Percentiles rank a stretch among this genome's conserved stretches.
Conservation (phyloP, 1,139 yeast species). For the Taphrina sp. region DNA sequence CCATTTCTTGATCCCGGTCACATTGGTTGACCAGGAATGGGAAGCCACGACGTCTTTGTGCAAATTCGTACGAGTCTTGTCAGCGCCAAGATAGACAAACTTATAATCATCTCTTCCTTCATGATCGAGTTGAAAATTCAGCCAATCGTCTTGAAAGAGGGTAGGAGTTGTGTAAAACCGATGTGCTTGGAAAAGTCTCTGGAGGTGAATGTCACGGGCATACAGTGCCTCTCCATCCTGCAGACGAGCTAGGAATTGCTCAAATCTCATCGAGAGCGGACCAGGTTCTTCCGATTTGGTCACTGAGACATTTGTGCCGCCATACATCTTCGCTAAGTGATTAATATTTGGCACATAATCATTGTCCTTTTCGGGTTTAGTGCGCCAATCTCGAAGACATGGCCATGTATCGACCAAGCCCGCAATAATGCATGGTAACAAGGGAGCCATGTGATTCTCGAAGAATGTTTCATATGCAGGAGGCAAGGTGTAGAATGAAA, state of each 20-base stretch:
- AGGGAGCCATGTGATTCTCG: constrained; percentile 16
- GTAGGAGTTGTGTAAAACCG: constrained; percentile 17
- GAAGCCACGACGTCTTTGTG: constrained; percentile 35
- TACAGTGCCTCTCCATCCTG: constrained; percentile 4
- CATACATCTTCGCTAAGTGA: constrained; percentile 6
- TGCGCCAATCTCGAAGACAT: constrained; percentile 12
- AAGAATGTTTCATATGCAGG: constrained; percentile 21
- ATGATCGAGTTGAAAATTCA: constrained; percentile 23
- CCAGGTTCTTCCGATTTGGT: neutral
- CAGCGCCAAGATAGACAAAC: constrained; percentile 31
- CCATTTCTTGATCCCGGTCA: constrained; percentile 34
- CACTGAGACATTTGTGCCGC: constrained; percentile 10
- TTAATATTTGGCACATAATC: constrained; percentile 12
- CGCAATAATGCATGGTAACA: constrained; percentile 22
- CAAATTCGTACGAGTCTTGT: constrained; percentile 23
- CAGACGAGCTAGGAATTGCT: constrained; percentile 11
- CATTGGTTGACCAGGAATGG: constrained; percentile 29
- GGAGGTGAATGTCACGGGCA: constrained; percentile 29
- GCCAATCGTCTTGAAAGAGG: constrained; percentile 33
- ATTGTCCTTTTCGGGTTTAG: neutral
- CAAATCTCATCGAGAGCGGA: neutral
- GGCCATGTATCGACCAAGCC: constrained; percentile 24
- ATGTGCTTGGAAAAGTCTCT: constrained; percentile 5
- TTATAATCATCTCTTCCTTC: constrained; percentile 27
- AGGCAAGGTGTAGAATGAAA: neutral